Percentiles rank a stretch among this genome's conserved stretches.
Conservation (phyloP, 2,329 filamentous ascomycete species). For the Cladosporium colombiae region DNA sequence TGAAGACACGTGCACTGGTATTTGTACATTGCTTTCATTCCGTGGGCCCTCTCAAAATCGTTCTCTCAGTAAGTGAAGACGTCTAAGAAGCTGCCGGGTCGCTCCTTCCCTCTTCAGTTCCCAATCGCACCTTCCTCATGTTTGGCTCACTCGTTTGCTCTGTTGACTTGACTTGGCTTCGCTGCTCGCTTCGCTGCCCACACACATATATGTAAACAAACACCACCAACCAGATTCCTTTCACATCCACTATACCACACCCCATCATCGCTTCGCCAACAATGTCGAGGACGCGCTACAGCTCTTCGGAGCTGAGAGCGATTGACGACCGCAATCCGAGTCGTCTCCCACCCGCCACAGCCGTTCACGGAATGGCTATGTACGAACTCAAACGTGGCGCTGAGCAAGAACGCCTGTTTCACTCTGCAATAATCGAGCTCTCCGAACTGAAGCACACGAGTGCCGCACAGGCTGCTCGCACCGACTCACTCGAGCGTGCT, state of each 20-base stretch:
- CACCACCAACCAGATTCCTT: not conserved
- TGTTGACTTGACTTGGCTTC: not conserved
- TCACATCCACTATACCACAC: not conserved
- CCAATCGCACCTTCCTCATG: not conserved
- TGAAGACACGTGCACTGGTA: not conserved
- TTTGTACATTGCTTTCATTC: not conserved
- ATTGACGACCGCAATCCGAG: conserved; percentile 27
- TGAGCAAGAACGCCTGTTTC: conserved; percentile 32
- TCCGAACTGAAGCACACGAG: conserved; percentile 21
- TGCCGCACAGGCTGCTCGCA: not conserved
- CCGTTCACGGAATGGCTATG: conserved; percentile 32
- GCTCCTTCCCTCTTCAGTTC: not conserved
- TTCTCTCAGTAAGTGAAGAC: not conserved
- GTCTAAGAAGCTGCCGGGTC: not conserved
- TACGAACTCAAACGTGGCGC: conserved; percentile 34
- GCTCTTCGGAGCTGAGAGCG: conserved; percentile 12
- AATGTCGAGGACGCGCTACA: not conserved
- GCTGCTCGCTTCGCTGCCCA: not conserved
- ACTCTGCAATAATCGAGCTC: conserved; percentile 29
- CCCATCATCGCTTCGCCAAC: not conserved
- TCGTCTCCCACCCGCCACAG: conserved; percentile 30
- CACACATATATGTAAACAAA: not conserved
- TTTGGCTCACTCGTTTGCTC: not conserved
- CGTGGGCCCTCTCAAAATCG: not conserved
- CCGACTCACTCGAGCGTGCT: not conserved